Conservation (phyloP, 495 filamentous ascomycete species). For the Hypoxylon perforatum region DNA sequence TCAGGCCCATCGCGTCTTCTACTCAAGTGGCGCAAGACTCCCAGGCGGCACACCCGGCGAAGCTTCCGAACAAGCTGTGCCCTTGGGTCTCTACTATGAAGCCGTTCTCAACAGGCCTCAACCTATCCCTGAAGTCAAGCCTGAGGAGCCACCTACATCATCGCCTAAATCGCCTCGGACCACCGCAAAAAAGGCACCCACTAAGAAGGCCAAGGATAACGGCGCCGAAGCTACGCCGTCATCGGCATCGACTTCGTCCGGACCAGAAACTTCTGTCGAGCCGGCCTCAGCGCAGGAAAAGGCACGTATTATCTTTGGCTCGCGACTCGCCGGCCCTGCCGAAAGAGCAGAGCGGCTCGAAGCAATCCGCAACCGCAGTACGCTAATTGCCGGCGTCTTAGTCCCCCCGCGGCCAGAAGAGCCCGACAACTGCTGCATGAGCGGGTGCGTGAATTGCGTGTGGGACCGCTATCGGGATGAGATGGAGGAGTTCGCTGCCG, state of each 20-base stretch:
- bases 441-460: slow-evolving; percentile 95
- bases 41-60: slow-evolving; percentile 43
- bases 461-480: slow-evolving; percentile 94
- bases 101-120: slow-evolving; percentile 57
- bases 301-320: slow-evolving; percentile 81
- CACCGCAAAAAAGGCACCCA: slow-evolving; percentile 36
- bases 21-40: slow-evolving; percentile 31
- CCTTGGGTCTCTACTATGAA: slow-evolving; percentile 52
- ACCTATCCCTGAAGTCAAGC: slow-evolving; percentile 47
- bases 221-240: slow-evolving; percentile 17
- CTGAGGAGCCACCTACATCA: slow-evolving; percentile 52
- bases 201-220: slow-evolving; percentile 41
- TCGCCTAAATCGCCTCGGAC: slow-evolving; percentile 48
- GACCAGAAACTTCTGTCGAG: slow-evolving; percentile 44
- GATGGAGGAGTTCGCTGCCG: slow-evolving; percentile 83
- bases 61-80: slow-evolving; percentile 28
- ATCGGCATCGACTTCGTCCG: slow-evolving; percentile 38
- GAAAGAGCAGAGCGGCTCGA: slow-evolving; percentile 71
- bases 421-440: slow-evolving; percentile 99
- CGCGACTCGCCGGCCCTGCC: slow-evolving; percentile 72
- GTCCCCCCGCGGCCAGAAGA: slow-evolving; percentile 87
- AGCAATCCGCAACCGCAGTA: slow-evolving; percentile 63
- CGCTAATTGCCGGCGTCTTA: slow-evolving; percentile 77
- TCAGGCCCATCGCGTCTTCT: slow-evolving; percentile 35
- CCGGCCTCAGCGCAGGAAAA: slow-evolving; percentile 58